Base-by-base conservation (phyloP, 2,329 filamentous ascomycete genomes). In the Cytospora chrysosperma region DNA sequence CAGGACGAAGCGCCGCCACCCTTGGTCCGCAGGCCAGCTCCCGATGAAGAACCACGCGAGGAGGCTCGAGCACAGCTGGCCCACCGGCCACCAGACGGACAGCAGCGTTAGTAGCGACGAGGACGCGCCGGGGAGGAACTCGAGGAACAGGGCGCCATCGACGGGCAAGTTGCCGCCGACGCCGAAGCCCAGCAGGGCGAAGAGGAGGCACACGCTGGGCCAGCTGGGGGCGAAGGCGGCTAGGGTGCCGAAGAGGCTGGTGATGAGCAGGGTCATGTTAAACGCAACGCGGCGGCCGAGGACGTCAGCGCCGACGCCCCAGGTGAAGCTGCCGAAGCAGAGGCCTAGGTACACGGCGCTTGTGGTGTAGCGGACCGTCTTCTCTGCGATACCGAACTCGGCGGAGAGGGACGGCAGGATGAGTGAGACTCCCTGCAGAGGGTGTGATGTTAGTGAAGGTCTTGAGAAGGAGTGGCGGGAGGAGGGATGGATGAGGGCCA, bases 21-120 rank as follows among this genome's bases (percentile, higher is more conserved):
- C 91, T 76, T 90, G 83, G 53, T 90, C 81, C 5, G 81, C 80
- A 10, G 85, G 86, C 79, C 84, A 91, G 67, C 85, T 84, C 30
- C 88, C 85, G 62, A 95, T 88, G 68, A 88, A 91, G 53, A 82
- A 89, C 91, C 90, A 94, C 8, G 89, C 91, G 55, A 91, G 80
- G 6, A 90, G 75, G 3, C 87, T 89, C 1, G 89, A 87, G 62
- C 89, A 82, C 9, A 96, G 81, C 72, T 95, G 91, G 7, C 92
- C 92, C 21, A 96, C 77, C 0, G 92, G 90, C 91, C 92, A 96
- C 89, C 91, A 95, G 9, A 93, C 85, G 8, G 90, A 92, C n/a
- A 96, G 80, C 55, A 94, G 80, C 0, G 91, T 95, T 32, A 95
- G 79, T 17, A 95, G 82, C 34, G 87, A 86, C 67, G 86, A 87